Conservation (phyloP, 345 rosid genomes). For the Aethionema arabicum region DNA sequence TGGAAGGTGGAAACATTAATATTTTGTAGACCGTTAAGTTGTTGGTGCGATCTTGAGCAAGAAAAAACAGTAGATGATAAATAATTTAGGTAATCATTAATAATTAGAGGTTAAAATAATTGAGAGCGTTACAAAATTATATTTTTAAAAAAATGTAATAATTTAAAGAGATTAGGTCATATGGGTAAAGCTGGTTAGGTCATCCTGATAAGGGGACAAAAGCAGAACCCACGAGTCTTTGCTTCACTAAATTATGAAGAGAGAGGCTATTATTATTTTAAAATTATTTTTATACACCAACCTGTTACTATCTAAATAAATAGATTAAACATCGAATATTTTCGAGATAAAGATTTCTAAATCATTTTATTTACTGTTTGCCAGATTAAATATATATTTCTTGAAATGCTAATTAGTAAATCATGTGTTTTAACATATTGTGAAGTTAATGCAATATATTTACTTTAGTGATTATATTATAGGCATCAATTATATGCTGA, state of each 20-base stretch:
- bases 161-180: constrained; percentile 12
- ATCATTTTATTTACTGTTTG: no score
- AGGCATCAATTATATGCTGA: no score
- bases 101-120: constrained; percentile 29
- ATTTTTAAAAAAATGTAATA: constrained; percentile 9
- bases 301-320: constrained; percentile 7
- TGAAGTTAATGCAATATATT: no score
- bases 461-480: no score
- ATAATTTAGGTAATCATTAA: constrained; percentile 28
- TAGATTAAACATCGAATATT: no score
- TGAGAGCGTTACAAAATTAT: constrained; percentile 31
- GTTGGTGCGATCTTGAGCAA: constrained; percentile 37
- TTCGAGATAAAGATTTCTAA: no score
- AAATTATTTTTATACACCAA: background rate
- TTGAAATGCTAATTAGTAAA: no score
- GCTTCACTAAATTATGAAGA: constrained; percentile 26
- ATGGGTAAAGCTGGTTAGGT: constrained; percentile 36
- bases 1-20: constrained; percentile 33
- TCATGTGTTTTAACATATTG: no score
- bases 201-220: constrained; percentile 22
- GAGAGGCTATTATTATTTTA: background rate
- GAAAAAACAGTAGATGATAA: constrained; percentile 17
- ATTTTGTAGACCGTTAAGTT: constrained; percentile 29
- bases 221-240: constrained; percentile 30
- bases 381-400: no score